Evolutionary conservation across 306 rosid species (phyloP).

Genomic region (Trifolium pratense): DNA sequence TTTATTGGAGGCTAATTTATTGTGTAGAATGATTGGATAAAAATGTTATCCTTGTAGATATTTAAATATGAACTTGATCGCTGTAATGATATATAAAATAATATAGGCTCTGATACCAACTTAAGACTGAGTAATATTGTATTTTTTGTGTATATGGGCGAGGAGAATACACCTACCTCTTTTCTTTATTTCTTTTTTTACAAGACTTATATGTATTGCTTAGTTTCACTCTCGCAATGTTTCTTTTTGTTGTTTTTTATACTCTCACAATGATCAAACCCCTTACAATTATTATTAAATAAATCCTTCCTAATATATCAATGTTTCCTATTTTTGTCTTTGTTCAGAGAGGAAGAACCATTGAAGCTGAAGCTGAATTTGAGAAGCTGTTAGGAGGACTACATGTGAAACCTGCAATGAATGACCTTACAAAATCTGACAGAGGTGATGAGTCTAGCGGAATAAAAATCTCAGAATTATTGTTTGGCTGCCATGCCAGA

Average conservation of each 20-base stretch:
- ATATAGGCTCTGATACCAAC: too few relatives aligned
- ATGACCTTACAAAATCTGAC: conserved; percentile 67
- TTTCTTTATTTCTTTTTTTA: too few relatives aligned
- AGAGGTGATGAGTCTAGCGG: conserved; percentile 69
- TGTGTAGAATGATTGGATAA: conserved; percentile 23
- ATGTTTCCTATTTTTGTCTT: conserved; percentile 36
- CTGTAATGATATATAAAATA: conserved; percentile 8
- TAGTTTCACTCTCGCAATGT: background rate
- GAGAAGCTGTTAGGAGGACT: conserved; percentile 76
- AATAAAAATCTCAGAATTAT: conserved; percentile 54
- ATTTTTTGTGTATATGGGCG: too few relatives aligned
- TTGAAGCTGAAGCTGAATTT: conserved; percentile 76
- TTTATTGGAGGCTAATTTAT: conserved; percentile 19
- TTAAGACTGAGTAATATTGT: background rate
- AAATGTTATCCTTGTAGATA: conserved; percentile 16
- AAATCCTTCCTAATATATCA: conserved; percentile 22
- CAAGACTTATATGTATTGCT: conserved; percentile 12
- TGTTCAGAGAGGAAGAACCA: conserved; percentile 71
- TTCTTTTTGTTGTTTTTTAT: too few relatives aligned
- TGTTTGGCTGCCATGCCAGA: conserved; percentile 66
- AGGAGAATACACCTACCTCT: too few relatives aligned
- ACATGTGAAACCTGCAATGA: conserved; percentile 76
- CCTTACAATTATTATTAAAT: background rate
- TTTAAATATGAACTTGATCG: conserved; percentile 33
- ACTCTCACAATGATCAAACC: conserved; percentile 31